phyloP scores from a whole-genome alignment of 2,329 filamentous ascomycete species.

The Coniochaeta pulveracea region DNA sequence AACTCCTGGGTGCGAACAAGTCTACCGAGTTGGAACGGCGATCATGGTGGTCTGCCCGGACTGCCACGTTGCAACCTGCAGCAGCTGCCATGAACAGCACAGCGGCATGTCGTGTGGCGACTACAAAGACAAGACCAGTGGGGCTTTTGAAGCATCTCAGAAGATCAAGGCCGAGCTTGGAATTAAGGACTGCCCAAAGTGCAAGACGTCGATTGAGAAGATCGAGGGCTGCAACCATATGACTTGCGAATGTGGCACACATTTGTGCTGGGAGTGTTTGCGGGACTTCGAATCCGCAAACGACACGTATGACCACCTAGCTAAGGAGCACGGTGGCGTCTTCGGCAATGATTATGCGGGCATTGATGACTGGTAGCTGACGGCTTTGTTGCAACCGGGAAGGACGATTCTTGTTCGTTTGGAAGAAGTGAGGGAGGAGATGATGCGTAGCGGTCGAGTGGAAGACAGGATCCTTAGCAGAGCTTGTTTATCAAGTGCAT shows the following conservation, averaged over 20 bases:
- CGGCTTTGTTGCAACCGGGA: too few species aligned
- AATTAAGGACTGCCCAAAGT: conserved; percentile 28
- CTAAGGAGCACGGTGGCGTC: conserved; percentile 8
- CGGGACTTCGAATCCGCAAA: conserved; percentile 15
- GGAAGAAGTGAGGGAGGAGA: too few species aligned
- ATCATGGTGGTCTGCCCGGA: conserved; percentile 20
- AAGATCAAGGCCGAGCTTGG: conserved; percentile 21
- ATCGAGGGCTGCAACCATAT: conserved; percentile 34
- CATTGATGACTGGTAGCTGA: too few species aligned
- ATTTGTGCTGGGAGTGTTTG: conserved; percentile 38
- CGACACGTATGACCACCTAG: conserved; percentile 17
- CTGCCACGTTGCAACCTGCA: conserved; percentile 24
- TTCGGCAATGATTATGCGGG: too few species aligned
- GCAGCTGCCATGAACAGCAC: conserved; percentile 22
- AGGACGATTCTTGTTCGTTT: too few species aligned
- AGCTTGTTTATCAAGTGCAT: too few species aligned
- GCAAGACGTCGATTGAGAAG: conserved; percentile 29
- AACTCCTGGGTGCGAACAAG: conserved; percentile 27
- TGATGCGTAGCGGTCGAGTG: too few species aligned
- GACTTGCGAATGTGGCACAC: conserved; percentile 26
- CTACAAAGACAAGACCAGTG: conserved; percentile 15
- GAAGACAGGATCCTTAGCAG: too few species aligned
- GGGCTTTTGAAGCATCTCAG: conserved; percentile 14
- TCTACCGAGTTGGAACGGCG: conserved; percentile 22
- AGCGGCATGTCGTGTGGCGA: conserved; percentile 21